A percentile compares a stretch with the other conserved stretches of the same genome.
phyloP scores from a whole-genome alignment of 352 stramenopile species.

The Globisporangium rhizosaccharum region DNA sequence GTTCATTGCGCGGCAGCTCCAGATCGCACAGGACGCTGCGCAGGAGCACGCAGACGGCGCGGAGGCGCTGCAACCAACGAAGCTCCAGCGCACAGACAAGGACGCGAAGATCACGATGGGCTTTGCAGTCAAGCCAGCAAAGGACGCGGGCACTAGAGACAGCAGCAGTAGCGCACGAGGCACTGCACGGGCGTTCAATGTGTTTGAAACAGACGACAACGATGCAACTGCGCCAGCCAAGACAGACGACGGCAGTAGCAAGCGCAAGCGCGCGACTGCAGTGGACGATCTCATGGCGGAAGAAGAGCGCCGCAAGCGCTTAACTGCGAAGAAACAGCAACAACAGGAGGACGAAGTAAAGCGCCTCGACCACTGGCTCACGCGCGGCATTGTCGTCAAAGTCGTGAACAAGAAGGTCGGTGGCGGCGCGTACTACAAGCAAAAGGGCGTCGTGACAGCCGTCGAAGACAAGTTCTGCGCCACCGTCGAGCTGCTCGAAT shows the following conservation, averaged over 20 bases:
- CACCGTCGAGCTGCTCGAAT: conserved; percentile 79
- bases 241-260: conserved; percentile 10
- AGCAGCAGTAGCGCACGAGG: background rate
- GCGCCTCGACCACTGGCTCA: conserved; percentile 90
- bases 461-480: conserved; percentile 83
- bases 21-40: conserved; percentile 40
- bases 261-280: conserved; percentile 16
- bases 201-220: conserved; percentile 7
- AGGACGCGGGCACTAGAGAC: conserved; percentile 14
- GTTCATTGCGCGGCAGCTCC: conserved; percentile 76
- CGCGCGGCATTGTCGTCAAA: conserved; percentile 90
- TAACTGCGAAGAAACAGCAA: conserved; percentile 21
- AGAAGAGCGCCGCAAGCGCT: conserved; percentile 34
- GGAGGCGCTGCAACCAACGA: conserved; percentile 43
- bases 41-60: conserved; percentile 20
- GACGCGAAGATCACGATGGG: conserved; percentile 40
- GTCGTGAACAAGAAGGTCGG: conserved; percentile 92
- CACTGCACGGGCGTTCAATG: conserved; percentile 8
- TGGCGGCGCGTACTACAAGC: conserved; percentile 86
- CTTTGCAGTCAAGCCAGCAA: conserved; percentile 19
- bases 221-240: background rate
- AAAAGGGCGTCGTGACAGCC: conserved; percentile 70
- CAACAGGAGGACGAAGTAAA: conserved; percentile 30
- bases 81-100: conserved; percentile 47
- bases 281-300: conserved; percentile 63